These are phyloP conservation scores for Scheffersomyces illinoinensis DNA, from an alignment of 1,139 yeast species.

Conservation along the genomic window DNA sequence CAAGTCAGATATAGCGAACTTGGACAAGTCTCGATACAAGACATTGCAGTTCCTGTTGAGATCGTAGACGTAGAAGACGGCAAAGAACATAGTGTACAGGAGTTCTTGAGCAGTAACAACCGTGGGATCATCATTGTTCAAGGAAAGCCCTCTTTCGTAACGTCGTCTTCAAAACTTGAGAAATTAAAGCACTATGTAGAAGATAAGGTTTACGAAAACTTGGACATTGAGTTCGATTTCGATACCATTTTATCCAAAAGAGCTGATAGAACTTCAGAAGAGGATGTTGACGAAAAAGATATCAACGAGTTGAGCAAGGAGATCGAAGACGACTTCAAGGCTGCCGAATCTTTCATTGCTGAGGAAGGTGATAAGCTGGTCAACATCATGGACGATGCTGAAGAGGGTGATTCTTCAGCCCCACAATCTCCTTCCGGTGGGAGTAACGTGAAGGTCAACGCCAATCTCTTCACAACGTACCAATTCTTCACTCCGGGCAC, in stretches of 20 bases:
- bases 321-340: slow-evolving; percentile 34
- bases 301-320: slow-evolving; percentile 24
- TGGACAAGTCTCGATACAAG: not conserved
- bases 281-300: slow-evolving; percentile 12
- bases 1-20: slow-evolving; percentile 7
- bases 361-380: slow-evolving; percentile 24
- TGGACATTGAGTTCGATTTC: slow-evolving; percentile 19
- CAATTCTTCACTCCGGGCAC: slow-evolving; percentile 57
- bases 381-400: not conserved
- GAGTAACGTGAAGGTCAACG: slow-evolving; percentile 7
- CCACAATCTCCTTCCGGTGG: slow-evolving; percentile 4
- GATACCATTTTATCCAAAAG: slow-evolving; percentile 13
- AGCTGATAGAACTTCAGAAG: slow-evolving; percentile 4
- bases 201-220: slow-evolving; percentile 19
- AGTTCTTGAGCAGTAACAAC: slow-evolving; percentile 13
- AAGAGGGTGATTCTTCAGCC: slow-evolving; percentile 2
- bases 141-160: slow-evolving; percentile 30
- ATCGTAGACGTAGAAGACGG: slow-evolving; percentile 28
- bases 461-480: slow-evolving; percentile 38
- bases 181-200: slow-evolving; percentile 23
- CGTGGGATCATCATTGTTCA: slow-evolving; percentile 25
- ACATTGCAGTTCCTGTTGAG: slow-evolving; percentile 12
- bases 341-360: slow-evolving; percentile 34
- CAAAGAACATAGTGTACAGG: slow-evolving; percentile 15
- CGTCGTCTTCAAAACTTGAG: slow-evolving; percentile 17